Evolutionary conservation across 2,329 filamentous ascomycete genomes (phyloP).

Genomic region (Neonectria coccinea): DNA sequence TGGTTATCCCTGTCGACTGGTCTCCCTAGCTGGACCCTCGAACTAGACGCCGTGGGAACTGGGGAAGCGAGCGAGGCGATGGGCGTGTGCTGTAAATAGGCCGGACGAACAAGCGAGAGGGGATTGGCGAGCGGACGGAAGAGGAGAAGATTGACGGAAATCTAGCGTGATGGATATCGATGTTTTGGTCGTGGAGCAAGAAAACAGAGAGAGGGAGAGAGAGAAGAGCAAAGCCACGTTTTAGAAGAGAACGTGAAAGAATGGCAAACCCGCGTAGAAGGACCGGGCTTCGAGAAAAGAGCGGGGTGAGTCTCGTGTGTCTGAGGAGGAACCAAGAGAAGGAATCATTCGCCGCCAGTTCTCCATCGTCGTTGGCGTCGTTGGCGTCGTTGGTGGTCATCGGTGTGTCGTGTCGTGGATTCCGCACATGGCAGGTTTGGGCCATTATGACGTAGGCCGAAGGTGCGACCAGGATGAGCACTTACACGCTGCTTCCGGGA

Average conservation of each 20-base stretch:
- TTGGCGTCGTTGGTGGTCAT: background rate
- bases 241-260: background rate
- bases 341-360: background rate
- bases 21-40: background rate
- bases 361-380: background rate
- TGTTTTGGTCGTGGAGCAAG: background rate
- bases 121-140: slow-evolving; percentile 2
- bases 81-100: slow-evolving; percentile 11
- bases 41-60: background rate
- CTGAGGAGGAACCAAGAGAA: background rate
- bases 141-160: slow-evolving; percentile 11
- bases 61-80: background rate
- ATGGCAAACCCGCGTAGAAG: background rate
- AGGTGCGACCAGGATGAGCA: slow-evolving; percentile 4
- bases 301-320: background rate
- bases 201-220: too few species aligned
- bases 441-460: slow-evolving; percentile 6
- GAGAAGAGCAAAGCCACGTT: background rate
- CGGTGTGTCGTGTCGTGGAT: background rate
- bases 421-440: background rate
- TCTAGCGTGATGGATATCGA: slow-evolving; percentile 1
- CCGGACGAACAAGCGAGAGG: slow-evolving; percentile 3
- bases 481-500: background rate
- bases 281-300: slow-evolving; percentile 10
- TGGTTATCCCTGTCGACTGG: slow-evolving; percentile 24